Evolutionary conservation across 345 rosid genomes (phyloP).

Genomic region (Populus nigra): DNA sequence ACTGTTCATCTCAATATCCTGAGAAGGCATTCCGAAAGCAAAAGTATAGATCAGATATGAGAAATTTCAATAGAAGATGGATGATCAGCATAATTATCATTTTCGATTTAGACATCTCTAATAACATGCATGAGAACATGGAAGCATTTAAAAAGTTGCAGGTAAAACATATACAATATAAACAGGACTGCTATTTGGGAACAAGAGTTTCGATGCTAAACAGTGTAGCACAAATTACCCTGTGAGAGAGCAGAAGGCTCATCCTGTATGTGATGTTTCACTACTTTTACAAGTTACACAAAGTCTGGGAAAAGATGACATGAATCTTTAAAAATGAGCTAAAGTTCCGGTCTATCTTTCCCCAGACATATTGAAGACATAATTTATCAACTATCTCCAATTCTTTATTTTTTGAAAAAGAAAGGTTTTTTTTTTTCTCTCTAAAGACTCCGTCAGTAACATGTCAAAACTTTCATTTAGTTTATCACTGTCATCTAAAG

Average conservation of each 20-base stretch:
- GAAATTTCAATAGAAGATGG: neutral
- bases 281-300: neutral
- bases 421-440: no score
- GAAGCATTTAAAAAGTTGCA: neutral
- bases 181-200: neutral
- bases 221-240: neutral
- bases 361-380: no score
- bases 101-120: neutral
- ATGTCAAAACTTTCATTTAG: neutral
- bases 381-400: no score
- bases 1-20: constrained; percentile 82
- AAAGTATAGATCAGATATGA: neutral
- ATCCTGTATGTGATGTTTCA: neutral
- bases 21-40: constrained; percentile 8
- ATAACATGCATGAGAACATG: neutral
- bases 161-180: neutral
- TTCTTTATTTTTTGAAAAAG: no score
- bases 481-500: neutral
- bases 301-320: neutral
- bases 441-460: no score
- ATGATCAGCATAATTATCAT: neutral
- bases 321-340: neutral
- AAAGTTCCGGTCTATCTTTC: neutral
- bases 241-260: neutral
- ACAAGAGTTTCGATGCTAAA: neutral